A percentile compares a stretch with the other conserved stretches of the same genome.
These are phyloP conservation scores for Nigrograna mackinnonii DNA, from an alignment of 2,329 filamentous ascomycete genomes.

Conservation along the genomic window DNA sequence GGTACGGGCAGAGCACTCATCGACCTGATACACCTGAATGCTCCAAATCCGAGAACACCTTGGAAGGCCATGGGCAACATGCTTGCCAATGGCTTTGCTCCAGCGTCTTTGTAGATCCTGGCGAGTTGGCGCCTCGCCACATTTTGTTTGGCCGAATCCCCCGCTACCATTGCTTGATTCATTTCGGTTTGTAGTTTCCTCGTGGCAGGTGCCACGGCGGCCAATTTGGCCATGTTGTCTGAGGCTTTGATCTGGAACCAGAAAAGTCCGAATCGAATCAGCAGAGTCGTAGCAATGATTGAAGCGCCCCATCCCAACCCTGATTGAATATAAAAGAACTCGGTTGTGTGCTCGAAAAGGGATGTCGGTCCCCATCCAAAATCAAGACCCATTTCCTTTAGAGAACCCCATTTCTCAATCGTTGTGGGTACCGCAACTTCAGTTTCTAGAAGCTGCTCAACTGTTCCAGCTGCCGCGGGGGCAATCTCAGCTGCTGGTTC, in stretches of 20 bases:
- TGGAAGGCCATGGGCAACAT: conserved; percentile 63
- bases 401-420: conserved; percentile 78
- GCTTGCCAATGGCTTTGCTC: conserved; percentile 54
- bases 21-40: conserved; percentile 74
- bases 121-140: conserved; percentile 52
- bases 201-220: conserved; percentile 61
- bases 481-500: conserved; percentile 18
- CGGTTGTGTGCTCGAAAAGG: conserved; percentile 73
- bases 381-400: conserved; percentile 81
- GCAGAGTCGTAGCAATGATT: conserved; percentile 67
- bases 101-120: conserved; percentile 57
- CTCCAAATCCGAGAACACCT: conserved; percentile 75
- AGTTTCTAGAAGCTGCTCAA: conserved; percentile 21
- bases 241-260: conserved; percentile 66
- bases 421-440: conserved; percentile 46
- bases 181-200: conserved; percentile 62
- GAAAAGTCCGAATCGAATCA: conserved; percentile 67
- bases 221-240: conserved; percentile 65
- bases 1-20: conserved; percentile 83
- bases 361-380: conserved; percentile 82
- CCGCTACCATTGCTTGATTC: conserved; percentile 44
- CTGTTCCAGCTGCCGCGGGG: conserved; percentile 10
- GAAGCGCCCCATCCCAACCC: conserved; percentile 83
- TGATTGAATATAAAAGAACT: conserved; percentile 77
- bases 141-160: conserved; percentile 47